Conservation (phyloP, 2,329 filamentous ascomycete genomes). For the Nemania sp. region DNA sequence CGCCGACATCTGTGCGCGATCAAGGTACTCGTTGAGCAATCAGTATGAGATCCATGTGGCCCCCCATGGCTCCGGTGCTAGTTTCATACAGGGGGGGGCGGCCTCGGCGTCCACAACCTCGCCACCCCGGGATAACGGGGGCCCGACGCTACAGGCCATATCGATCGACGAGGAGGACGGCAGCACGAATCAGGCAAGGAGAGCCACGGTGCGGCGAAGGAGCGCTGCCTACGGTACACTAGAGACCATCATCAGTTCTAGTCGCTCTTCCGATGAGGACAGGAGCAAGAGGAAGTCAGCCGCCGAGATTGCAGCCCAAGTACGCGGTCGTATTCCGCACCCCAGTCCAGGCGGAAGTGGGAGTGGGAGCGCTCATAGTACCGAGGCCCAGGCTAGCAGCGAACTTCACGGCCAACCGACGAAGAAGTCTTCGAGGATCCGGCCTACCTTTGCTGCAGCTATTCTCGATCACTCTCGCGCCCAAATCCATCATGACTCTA, state of each 20-base stretch:
- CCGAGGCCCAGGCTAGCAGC: constrained; percentile 46
- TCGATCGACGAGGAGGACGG: constrained; percentile 67
- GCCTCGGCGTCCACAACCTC: constrained; percentile 48
- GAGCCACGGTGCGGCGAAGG: constrained; percentile 58
- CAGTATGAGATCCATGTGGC: constrained; percentile 75
- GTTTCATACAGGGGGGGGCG: constrained; percentile 55
- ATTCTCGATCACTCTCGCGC: constrained; percentile 58
- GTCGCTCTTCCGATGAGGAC: constrained; percentile 72
- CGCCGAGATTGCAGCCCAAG: constrained; percentile 65
- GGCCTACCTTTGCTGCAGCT: constrained; percentile 57
- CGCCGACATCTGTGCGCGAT: constrained; percentile 74
- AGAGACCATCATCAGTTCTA: constrained; percentile 75
- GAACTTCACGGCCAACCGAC: constrained; percentile 41
- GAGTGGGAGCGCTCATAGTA: constrained; percentile 50
- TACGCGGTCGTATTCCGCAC: constrained; percentile 62
- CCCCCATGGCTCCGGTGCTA: constrained; percentile 69
- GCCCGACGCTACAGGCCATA: constrained; percentile 69
- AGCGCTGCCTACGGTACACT: constrained; percentile 71
- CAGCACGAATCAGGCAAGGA: constrained; percentile 54
- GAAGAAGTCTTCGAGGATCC: constrained; percentile 18
- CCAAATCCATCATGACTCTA: constrained; percentile 45
- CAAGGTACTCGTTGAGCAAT: constrained; percentile 73
- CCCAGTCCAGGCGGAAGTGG: constrained; percentile 43
- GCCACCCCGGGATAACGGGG: constrained; percentile 46
- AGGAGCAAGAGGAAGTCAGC: constrained; percentile 70